A percentile compares a stretch with the other conserved stretches of the same genome.
phyloP scores from a whole-genome alignment of 2,329 filamentous ascomycete genomes.

The Penicillium sp. region DNA sequence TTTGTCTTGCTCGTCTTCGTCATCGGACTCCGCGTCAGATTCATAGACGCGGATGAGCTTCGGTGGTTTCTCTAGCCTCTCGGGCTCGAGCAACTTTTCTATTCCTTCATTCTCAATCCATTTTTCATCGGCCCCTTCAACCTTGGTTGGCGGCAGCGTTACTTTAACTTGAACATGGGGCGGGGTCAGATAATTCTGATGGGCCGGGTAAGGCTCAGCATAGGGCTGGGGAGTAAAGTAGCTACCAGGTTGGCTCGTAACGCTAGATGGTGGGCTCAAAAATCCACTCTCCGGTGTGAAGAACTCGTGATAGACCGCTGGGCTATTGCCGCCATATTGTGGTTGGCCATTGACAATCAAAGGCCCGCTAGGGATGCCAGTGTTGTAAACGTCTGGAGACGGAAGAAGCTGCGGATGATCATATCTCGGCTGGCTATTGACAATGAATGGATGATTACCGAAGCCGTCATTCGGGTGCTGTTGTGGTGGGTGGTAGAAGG shows the following conservation, averaged over 20 bases:
- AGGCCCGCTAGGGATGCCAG: background rate
- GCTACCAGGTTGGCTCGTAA: background rate
- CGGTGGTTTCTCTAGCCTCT: background rate
- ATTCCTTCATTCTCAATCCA: background rate
- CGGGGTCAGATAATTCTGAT: background rate
- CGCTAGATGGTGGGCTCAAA: background rate
- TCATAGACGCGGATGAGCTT: constrained; percentile 1
- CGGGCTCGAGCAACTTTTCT: background rate
- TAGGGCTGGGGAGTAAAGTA: background rate
- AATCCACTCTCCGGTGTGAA: background rate
- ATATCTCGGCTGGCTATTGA: background rate
- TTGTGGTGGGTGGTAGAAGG: background rate
- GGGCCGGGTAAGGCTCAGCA: background rate
- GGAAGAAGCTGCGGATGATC: background rate
- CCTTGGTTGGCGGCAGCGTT: background rate
- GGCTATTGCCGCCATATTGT: background rate
- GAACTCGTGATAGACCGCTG: background rate
- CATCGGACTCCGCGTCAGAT: background rate
- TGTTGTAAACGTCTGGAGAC: background rate
- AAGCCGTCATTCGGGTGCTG: background rate
- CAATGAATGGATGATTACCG: background rate
- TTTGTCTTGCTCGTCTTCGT: background rate
- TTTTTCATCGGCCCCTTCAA: background rate
- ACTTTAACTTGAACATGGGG: background rate
- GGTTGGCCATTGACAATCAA: constrained; percentile 2